These are phyloP conservation scores for Forsythia suspensa DNA, from an alignment of 257 asterid genomes.

Conservation along the genomic window DNA sequence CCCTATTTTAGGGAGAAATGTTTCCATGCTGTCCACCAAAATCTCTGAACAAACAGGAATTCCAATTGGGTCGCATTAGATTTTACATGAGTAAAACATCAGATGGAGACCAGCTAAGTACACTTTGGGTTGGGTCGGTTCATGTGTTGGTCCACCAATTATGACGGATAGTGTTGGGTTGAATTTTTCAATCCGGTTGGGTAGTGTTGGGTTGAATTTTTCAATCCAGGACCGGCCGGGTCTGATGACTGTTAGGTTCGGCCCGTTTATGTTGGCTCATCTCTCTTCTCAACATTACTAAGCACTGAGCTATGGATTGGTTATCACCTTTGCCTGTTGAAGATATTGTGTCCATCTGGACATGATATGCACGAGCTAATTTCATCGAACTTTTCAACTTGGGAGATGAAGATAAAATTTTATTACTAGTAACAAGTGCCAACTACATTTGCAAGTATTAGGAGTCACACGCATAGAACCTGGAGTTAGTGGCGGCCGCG, in stretches of 20 bases:
- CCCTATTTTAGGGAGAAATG: background rate
- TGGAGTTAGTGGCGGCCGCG: conserved; percentile 68
- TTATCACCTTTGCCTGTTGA: too few relatives aligned
- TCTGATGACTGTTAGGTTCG: too few relatives aligned
- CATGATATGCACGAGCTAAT: background rate
- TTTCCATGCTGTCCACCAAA: background rate
- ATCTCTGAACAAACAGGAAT: background rate
- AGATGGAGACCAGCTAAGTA: background rate
- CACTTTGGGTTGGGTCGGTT: too few relatives aligned
- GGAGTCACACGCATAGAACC: conserved; percentile 8
- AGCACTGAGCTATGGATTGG: too few relatives aligned
- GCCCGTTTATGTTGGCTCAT: too few relatives aligned
- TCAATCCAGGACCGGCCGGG: too few relatives aligned
- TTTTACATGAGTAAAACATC: background rate
- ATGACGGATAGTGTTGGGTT: too few relatives aligned
- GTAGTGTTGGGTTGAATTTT: too few relatives aligned
- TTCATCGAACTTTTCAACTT: background rate
- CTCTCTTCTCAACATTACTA: too few relatives aligned
- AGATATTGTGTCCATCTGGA: too few relatives aligned
- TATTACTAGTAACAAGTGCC: background rate
- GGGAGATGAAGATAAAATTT: background rate
- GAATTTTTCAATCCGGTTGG: too few relatives aligned
- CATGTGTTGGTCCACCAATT: too few relatives aligned
- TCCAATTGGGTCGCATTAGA: background rate
- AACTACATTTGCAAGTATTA: background rate